These are phyloP conservation scores for Corchorus olitorius DNA, from an alignment of 345 rosid species.

Conservation along the genomic window DNA sequence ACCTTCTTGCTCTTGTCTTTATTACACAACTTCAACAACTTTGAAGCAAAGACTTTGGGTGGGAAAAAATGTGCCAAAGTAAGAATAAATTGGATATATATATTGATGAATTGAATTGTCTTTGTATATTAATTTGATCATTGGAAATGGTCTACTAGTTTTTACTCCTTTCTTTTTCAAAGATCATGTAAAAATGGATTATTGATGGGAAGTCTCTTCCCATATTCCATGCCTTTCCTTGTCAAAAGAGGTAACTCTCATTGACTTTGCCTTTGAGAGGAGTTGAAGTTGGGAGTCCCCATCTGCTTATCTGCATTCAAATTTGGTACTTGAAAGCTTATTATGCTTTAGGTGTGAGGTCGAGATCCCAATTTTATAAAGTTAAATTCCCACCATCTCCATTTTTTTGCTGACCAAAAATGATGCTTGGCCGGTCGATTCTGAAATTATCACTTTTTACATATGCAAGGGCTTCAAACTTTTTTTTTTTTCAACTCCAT, in stretches of 20 bases:
- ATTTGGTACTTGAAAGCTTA: conserved; percentile 3
- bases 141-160: not conserved
- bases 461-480: not conserved
- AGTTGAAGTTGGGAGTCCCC: not conserved
- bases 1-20: conserved; percentile 35
- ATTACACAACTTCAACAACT: conserved; percentile 15
- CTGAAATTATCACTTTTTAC: not conserved
- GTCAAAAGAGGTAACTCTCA: conserved; percentile 16
- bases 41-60: conserved; percentile 8
- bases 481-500: too few relatives aligned
- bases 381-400: not conserved
- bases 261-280: conserved; percentile 22
- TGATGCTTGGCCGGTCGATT: not conserved
- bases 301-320: conserved; percentile 2
- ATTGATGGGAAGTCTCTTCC: not conserved
- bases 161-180: not conserved
- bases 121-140: not conserved
- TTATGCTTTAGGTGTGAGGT: not conserved
- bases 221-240: conserved; percentile 10
- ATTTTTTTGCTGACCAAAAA: not conserved
- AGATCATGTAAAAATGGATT: not conserved
- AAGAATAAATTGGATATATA: too few relatives aligned
- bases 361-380: not conserved
- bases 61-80: not conserved
- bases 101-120: not conserved